Percentiles rank a stretch among this genome's conserved stretches.
phyloP scores from a whole-genome alignment of 805 yeast genomes.

The Ogataea degrootiae region DNA sequence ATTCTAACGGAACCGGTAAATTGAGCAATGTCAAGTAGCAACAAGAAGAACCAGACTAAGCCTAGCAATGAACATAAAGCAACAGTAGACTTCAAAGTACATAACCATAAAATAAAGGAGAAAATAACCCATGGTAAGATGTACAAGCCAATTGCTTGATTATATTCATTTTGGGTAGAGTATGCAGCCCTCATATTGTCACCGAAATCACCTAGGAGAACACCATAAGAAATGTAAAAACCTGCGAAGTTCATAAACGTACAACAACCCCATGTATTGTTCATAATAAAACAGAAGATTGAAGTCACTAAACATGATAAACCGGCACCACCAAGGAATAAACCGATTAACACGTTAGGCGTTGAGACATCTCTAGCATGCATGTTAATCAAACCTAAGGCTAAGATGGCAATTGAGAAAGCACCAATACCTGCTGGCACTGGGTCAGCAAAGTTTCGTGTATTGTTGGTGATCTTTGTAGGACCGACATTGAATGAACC shows the following conservation, averaged over 20 bases:
- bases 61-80: constrained; percentile 36
- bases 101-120: constrained; percentile 40
- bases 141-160: constrained; percentile 44
- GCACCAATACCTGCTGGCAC: constrained; percentile 54
- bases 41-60: constrained; percentile 41
- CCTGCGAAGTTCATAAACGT: constrained; percentile 51
- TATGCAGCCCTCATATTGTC: constrained; percentile 36
- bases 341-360: constrained; percentile 41
- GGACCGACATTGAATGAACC: constrained; percentile 47
- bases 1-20: constrained; percentile 32
- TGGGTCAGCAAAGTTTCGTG: constrained; percentile 38
- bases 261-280: constrained; percentile 54
- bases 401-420: constrained; percentile 42
- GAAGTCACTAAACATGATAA: constrained; percentile 46
- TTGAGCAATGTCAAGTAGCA: constrained; percentile 40
- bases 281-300: constrained; percentile 43
- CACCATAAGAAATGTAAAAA: constrained; percentile 49
- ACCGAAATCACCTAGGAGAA: constrained; percentile 40
- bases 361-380: constrained; percentile 41
- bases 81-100: constrained; percentile 46
- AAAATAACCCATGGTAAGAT: constrained; percentile 50
- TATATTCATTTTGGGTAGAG: constrained; percentile 30
- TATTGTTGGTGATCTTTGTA: constrained; percentile 22
- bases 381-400: constrained; percentile 41
- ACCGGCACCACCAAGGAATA: constrained; percentile 47